These are phyloP conservation scores for Madurella fahalii DNA, from an alignment of 2,329 filamentous ascomycete genomes.

Conservation along the genomic window DNA sequence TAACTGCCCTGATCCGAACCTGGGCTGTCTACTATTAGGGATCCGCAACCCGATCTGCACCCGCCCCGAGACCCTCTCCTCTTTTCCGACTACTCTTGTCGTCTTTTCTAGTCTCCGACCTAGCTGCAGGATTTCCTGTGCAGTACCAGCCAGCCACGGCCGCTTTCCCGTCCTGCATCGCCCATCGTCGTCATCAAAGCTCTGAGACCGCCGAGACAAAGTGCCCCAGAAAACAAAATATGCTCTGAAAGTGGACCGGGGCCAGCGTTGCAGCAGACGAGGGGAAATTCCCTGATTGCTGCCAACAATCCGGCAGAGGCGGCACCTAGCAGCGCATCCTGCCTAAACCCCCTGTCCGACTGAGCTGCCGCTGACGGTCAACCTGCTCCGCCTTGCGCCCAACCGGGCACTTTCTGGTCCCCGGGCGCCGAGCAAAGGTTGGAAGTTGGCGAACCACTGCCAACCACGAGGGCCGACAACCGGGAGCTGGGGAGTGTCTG, in stretches of 20 bases:
- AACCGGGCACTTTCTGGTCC: constrained; percentile 3
- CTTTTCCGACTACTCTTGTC: neutral
- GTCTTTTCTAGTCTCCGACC: neutral
- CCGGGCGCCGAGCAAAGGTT: neutral
- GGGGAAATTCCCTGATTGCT: constrained; percentile 10
- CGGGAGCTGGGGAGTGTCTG: constrained; percentile 13
- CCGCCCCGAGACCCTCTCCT: neutral
- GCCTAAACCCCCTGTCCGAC: constrained; percentile 5
- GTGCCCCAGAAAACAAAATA: neutral
- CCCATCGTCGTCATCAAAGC: neutral
- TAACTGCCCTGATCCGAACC: neutral
- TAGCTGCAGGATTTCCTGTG: neutral
- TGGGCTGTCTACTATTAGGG: neutral
- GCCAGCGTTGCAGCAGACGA: constrained; percentile 1
- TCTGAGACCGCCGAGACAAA: neutral
- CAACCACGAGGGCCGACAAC: constrained; percentile 16
- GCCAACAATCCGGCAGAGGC: constrained; percentile 8
- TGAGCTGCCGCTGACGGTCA: neutral
- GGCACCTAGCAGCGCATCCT: constrained; percentile 2
- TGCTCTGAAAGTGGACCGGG: constrained; percentile 10
- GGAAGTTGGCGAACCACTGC: constrained; percentile 17
- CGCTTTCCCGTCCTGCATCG: neutral
- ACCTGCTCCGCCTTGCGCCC: constrained; percentile 5
- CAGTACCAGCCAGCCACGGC: neutral
- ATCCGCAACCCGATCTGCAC: neutral